These are phyloP conservation scores for Tetrahymena malaccensis DNA, from an alignment of 73 alveolate species.

Conservation along the genomic window DNA sequence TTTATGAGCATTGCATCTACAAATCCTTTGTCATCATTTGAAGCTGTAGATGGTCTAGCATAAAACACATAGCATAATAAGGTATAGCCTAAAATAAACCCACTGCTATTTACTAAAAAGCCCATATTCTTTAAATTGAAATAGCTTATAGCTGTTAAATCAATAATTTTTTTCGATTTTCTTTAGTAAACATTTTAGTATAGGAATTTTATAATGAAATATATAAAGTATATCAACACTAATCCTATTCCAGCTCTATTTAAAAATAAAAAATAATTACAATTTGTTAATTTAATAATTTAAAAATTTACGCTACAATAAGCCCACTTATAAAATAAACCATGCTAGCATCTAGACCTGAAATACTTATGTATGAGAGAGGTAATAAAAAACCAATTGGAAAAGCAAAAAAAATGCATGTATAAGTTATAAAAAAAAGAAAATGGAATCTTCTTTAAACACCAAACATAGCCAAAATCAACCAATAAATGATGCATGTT, in stretches of 20 bases:
- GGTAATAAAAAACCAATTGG: neutral
- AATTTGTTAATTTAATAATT: too few relatives aligned
- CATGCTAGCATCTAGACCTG: neutral
- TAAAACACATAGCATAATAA: neutral
- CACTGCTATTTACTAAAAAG: neutral
- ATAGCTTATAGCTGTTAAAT: neutral
- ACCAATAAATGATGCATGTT: neutral
- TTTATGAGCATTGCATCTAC: neutral
- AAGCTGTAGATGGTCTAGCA: neutral
- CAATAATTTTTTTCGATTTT: neutral
- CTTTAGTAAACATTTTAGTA: neutral
- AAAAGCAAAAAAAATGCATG: neutral
- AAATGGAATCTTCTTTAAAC: neutral
- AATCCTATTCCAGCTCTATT: neutral
- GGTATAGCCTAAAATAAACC: neutral
- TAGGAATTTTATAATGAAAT: neutral
- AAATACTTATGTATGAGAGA: neutral
- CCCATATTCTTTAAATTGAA: neutral
- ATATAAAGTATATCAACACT: neutral
- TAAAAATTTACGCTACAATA: neutral
- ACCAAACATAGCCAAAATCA: neutral
- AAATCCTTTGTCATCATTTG: neutral
- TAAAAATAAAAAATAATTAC: neutral
- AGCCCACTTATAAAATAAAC: neutral
- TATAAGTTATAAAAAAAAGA: neutral